Percentiles rank a stretch among this genome's conserved stretches.
Evolutionary conservation across 306 rosid species (phyloP).

Genomic region (Argentina anserina): DNA sequence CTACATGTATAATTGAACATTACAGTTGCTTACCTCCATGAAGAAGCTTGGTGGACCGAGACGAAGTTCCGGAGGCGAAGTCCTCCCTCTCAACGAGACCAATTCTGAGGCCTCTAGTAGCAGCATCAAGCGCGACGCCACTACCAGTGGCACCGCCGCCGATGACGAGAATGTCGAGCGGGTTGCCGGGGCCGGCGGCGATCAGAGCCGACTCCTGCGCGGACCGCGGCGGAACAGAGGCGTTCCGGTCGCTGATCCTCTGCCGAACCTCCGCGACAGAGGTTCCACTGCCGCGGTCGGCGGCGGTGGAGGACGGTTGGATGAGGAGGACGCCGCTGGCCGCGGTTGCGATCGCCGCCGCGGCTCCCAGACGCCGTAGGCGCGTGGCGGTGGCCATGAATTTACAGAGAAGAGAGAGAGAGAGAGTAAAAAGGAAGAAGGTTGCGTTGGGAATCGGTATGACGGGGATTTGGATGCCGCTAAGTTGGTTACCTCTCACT

Average conservation of each 20-base stretch:
- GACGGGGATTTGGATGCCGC: constrained; percentile 17
- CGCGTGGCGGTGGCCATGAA: constrained; percentile 48
- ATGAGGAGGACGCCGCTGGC: constrained; percentile 52
- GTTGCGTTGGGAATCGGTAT: constrained; percentile 36
- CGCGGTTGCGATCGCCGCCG: constrained; percentile 46
- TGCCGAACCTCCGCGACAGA: constrained; percentile 43
- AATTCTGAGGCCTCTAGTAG: constrained; percentile 83
- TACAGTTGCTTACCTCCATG: constrained; percentile 64
- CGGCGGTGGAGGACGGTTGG: constrained; percentile 39
- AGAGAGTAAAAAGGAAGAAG: not conserved
- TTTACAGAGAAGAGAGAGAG: not conserved
- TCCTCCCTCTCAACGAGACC: constrained; percentile 98
- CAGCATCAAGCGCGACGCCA: constrained; percentile 85
- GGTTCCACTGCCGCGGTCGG: constrained; percentile 41
- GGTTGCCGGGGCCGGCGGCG: constrained; percentile 50
- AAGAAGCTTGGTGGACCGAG: constrained; percentile 94
- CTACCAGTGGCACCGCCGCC: constrained; percentile 98
- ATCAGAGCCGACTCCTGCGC: constrained; percentile 63
- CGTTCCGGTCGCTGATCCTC: constrained; percentile 45
- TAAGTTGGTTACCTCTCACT: no score
- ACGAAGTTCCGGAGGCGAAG: constrained; percentile 91
- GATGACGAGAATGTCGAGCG: constrained; percentile 80
- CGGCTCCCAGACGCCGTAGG: constrained; percentile 49
- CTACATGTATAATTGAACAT: not conserved
- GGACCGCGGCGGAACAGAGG: constrained; percentile 59